phyloP scores from a whole-genome alignment of 257 asterid genomes.

The Solanum appendiculatum region DNA sequence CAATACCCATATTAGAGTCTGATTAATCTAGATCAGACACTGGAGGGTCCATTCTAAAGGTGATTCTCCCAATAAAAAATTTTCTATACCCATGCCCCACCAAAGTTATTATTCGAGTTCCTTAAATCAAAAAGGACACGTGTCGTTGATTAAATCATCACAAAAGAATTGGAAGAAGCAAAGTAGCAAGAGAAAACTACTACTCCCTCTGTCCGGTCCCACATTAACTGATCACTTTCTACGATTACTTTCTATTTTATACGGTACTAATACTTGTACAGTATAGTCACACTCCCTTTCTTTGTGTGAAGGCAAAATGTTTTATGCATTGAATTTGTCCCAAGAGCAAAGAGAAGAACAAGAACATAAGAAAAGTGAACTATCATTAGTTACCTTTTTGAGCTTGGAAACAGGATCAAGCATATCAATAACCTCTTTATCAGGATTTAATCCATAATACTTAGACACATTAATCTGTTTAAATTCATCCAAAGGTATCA shows the following conservation, averaged over 20 bases:
- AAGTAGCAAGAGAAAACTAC: not conserved
- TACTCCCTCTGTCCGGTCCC: no score
- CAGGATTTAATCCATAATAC: conserved; percentile 60
- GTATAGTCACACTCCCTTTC: not conserved
- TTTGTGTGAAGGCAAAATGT: not conserved
- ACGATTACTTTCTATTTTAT: no score
- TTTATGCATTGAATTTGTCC: accelerated
- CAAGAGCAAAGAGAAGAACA: not conserved
- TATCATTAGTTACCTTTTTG: conserved; percentile 16
- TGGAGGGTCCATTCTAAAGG: no score
- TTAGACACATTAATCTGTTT: conserved; percentile 46
- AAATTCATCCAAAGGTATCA: conserved; percentile 65
- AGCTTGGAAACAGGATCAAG: conserved; percentile 40
- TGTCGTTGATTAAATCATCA: not conserved
- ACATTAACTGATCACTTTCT: no score
- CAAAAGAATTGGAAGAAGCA: not conserved
- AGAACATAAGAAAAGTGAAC: not conserved
- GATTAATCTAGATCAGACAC: no score
- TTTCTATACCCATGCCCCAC: no score
- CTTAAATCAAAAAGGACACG: no score
- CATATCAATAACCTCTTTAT: conserved; percentile 64
- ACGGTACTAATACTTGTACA: no score
- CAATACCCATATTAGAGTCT: no score
- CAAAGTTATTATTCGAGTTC: no score
- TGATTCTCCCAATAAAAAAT: no score